Evolutionary conservation across 2,329 filamentous ascomycete species (phyloP), one percentile per base, ranked within the genome.

Genomic region (Colletotrichum siamense): DNA sequence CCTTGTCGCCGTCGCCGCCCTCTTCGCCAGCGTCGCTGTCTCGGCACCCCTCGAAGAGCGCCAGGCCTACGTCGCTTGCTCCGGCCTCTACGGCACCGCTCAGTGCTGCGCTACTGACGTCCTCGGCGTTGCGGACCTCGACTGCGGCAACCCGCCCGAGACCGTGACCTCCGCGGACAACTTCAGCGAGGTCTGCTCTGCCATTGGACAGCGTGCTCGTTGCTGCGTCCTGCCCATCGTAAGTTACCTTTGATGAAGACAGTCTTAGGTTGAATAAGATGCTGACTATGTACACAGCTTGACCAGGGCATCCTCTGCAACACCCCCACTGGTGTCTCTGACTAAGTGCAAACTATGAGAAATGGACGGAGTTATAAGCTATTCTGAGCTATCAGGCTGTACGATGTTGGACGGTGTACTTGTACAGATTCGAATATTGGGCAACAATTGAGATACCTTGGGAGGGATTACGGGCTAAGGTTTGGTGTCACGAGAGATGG

Each of bases 51-150:
- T 81, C n/a, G 82, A 83, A 49, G 82, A 84, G 75, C 84, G 86
- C 64, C 84, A 85, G 80, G 78, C 81, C 8, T 89, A 88, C 71
- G 67, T 79, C 10, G 82, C 88, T 57, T 89, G 88, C 80, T 82
- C 82, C 34, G 84, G 84, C 22, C 83, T 88, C 24, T 88, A 88
- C 79, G 82, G 80, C 78, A 85, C 79, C 36, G 80, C 89, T 5
- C 87, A 90, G 78, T 94, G 92, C 87, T 94, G 92, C 81, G 89
- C 91, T 16, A 92, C 91, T 28, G 90, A 93, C 78, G 87, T 93
- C 39, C 88, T 93, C 52, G 88, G 90, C 75, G 77, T 92, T 74
- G 90, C 88, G 5, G 85, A 91, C 81, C 85, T 92, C 28, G 85
- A 93, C 85, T 94, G 92, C 82, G 83, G 80, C 22, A 81, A 84